A percentile compares a stretch with the other conserved stretches of the same genome.
Evolutionary conservation across 78 protist genomes (phyloP).

Genomic region (Monosiga brevicollis): DNA sequence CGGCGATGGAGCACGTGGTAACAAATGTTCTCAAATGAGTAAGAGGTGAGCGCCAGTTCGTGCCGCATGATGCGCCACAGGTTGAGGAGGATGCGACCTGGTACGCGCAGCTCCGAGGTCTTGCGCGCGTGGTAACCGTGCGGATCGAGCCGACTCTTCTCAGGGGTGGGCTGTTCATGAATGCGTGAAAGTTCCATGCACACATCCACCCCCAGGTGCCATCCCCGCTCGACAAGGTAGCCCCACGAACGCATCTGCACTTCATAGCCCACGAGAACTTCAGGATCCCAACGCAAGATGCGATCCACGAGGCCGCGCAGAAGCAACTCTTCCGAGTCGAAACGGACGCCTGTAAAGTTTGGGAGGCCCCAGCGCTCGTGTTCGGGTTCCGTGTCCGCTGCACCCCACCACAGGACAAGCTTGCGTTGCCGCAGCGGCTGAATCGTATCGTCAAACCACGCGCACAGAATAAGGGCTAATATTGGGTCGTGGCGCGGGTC

Average conservation of each 20-base stretch:
- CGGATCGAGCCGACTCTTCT: background rate
- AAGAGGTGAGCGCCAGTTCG: conserved; percentile 55
- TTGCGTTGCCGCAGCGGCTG: too few relatives aligned
- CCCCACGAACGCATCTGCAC: conserved; percentile 65
- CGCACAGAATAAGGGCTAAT: too few relatives aligned
- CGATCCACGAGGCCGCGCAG: background rate
- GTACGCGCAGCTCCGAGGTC: conserved; percentile 33
- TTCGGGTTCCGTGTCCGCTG: too few relatives aligned
- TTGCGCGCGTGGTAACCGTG: conserved; percentile 7
- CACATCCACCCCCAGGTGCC: background rate
- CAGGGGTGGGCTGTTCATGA: background rate
- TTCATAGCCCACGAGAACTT: conserved; percentile 73
- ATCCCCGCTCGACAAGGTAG: conserved; percentile 60
- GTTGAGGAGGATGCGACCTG: conserved; percentile 74
- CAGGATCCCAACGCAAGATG: conserved; percentile 49
- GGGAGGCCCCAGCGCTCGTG: too few relatives aligned
- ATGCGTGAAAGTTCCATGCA: background rate
- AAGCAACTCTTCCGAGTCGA: too few relatives aligned
- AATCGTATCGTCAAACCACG: too few relatives aligned
- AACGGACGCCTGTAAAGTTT: too few relatives aligned
- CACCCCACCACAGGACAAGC: too few relatives aligned
- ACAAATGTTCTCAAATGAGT: conserved; percentile 39
- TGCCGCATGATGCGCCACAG: conserved; percentile 69
- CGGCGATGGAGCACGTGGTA: conserved; percentile 34
- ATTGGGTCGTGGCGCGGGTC: background rate